Base-by-base conservation (phyloP, 192 early-diverging fungal genomes). In the Backusella luteola region DNA sequence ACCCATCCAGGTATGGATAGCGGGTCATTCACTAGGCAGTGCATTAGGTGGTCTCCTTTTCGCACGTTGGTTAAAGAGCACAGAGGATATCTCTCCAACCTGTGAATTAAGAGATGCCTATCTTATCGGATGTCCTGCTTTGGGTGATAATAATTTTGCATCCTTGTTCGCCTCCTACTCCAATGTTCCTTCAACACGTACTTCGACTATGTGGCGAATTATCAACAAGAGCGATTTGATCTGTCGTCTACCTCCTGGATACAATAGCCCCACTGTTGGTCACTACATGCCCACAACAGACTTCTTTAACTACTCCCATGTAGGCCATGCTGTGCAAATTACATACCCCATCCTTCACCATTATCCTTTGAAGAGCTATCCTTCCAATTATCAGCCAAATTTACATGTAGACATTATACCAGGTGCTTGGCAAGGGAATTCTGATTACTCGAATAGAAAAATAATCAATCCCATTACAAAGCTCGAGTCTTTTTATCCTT, bases 1-100 rank as follows among this genome's bases (percentile, higher is more conserved):
- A 12, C 81, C 80, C 11, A 73, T 87, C 17, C 83, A 86, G 32
- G 63, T 89, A 4, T 89, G 86, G 85, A 56, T 89, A 8, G 84
- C 88, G 4, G 88, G 88, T 9, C 88, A 89, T 73, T 89, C 88
- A 14, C 73, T 89, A 12, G 88, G 88, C 19, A 83, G 80, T 36
- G 88, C 87, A 1, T 66, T 88, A 32, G 78, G 83, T 1, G 79
- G 77, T 1, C 69, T 88, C 19, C 74, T 84, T 1, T 84, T 85
- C 79, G 78, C 84, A 14, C 74, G 85, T 4, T 83, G 80, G 59
- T 72, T 88, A 23, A 76, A 85, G 67, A 76, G 79, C 3, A 66
- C 86, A 2, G 59, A 75, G 19, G 69, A 67, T 23, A 73, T 67
- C 17, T 23, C 69, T 3, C 49, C 75, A 8, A 15, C 69, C 15